These are phyloP conservation scores for Candida qinlingensis DNA, from an alignment of 805 yeast species.

Conservation along the genomic window DNA sequence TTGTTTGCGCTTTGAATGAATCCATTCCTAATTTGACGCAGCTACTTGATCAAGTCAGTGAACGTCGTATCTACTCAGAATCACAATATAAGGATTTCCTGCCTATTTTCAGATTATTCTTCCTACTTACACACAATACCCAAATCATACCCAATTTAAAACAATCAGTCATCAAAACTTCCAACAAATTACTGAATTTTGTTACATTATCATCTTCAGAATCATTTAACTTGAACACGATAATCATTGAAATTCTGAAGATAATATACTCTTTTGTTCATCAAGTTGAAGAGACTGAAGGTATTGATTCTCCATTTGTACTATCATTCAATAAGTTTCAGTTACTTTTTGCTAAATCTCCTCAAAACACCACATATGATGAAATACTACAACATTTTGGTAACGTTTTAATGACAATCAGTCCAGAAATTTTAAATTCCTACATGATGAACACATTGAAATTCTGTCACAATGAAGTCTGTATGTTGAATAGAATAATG, in stretches of 20 bases:
- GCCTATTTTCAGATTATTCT: conserved; percentile 24
- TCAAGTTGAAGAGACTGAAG: conserved; percentile 20
- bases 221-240: conserved; percentile 16
- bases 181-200: conserved; percentile 23
- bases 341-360: conserved; percentile 14
- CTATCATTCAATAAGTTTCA: conserved; percentile 26
- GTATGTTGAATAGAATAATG: conserved; percentile 14
- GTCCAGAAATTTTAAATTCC: conserved; percentile 17
- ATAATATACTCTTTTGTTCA: conserved; percentile 23
- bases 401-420: conserved; percentile 22
- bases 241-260: conserved; percentile 25
- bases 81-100: conserved; percentile 19
- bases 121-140: conserved; percentile 18
- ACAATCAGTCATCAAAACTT: conserved; percentile 15
- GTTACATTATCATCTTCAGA: conserved; percentile 19
- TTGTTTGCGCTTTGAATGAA: background rate
- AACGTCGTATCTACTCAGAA: conserved; percentile 22
- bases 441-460: conserved; percentile 23
- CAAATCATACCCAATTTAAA: conserved; percentile 9
- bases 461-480: conserved; percentile 20
- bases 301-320: conserved; percentile 24
- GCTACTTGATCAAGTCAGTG: conserved; percentile 21
- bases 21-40: conserved; percentile 12
- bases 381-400: conserved; percentile 24
- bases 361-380: conserved; percentile 17